These are phyloP conservation scores for Senna siamea DNA, from an alignment of 306 rosid genomes.

Conservation along the genomic window DNA sequence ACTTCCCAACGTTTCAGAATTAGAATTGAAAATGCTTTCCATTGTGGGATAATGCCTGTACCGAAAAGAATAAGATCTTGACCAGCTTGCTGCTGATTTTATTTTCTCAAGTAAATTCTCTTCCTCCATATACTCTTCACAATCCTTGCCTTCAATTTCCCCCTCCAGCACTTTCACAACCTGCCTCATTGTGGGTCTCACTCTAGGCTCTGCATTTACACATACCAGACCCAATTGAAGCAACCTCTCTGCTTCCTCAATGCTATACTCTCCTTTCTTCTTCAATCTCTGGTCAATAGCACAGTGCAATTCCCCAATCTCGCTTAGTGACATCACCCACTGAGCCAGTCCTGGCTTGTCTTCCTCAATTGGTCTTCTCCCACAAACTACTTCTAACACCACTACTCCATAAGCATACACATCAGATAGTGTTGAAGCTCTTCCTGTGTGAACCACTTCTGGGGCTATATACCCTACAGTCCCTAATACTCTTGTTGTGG, in stretches of 20 bases:
- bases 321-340: constrained; percentile 37
- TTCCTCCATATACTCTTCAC: constrained; percentile 40
- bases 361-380: constrained; percentile 64
- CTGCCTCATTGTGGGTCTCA: constrained; percentile 68
- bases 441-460: constrained; percentile 57
- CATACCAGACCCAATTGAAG: constrained; percentile 65
- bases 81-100: constrained; percentile 44
- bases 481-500: constrained; percentile 57
- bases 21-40: constrained; percentile 32
- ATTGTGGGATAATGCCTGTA: constrained; percentile 48
- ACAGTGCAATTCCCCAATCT: no score
- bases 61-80: constrained; percentile 16
- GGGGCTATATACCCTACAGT: constrained; percentile 74
- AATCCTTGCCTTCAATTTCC: constrained; percentile 25
- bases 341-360: constrained; percentile 54
- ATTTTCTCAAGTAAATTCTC: constrained; percentile 45
- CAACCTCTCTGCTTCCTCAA: constrained; percentile 58
- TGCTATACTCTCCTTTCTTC: constrained; percentile 36
- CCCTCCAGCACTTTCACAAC: constrained; percentile 59
- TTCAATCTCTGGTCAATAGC: constrained; percentile 38
- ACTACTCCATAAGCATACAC: constrained; percentile 69
- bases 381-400: constrained; percentile 59
- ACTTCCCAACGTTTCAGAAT: no score
- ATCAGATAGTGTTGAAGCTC: constrained; percentile 49
- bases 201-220: constrained; percentile 52